phyloP scores from a whole-genome alignment of 371 early-diverging fungal species.

The Apophysomyces trapeziformis region DNA sequence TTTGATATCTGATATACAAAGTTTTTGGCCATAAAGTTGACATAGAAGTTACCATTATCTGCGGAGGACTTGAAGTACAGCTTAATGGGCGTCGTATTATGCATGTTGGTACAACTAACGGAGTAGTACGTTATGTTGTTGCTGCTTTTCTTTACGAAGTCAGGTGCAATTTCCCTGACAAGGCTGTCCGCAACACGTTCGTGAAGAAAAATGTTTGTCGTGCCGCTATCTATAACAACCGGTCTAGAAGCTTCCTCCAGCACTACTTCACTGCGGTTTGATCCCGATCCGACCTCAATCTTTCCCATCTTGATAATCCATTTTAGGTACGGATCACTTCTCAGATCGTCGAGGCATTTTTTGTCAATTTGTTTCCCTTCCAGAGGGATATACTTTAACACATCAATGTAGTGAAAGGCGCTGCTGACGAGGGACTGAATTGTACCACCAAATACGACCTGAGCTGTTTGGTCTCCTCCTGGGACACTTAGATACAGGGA shows the following conservation, averaged over 20 bases:
- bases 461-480: slow-evolving; percentile 17
- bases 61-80: background rate
- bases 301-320: background rate
- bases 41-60: background rate
- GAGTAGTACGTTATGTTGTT: background rate
- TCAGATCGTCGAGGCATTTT: no score
- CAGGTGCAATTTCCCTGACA: background rate
- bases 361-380: background rate
- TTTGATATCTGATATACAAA: no score
- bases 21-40: no score
- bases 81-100: background rate
- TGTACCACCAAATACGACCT: slow-evolving; percentile 49
- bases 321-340: background rate
- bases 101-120: background rate
- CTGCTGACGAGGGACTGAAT: slow-evolving; percentile 36
- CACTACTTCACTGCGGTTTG: background rate
- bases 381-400: background rate
- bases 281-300: background rate
- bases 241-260: background rate
- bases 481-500: slow-evolving; percentile 22
- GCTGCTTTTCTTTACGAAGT: background rate
- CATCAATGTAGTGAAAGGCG: slow-evolving; percentile 32
- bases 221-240: background rate
- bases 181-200: background rate
- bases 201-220: background rate